Base-by-base conservation (phyloP, 306 rosid species). In the Carpinus viminea region DNA sequence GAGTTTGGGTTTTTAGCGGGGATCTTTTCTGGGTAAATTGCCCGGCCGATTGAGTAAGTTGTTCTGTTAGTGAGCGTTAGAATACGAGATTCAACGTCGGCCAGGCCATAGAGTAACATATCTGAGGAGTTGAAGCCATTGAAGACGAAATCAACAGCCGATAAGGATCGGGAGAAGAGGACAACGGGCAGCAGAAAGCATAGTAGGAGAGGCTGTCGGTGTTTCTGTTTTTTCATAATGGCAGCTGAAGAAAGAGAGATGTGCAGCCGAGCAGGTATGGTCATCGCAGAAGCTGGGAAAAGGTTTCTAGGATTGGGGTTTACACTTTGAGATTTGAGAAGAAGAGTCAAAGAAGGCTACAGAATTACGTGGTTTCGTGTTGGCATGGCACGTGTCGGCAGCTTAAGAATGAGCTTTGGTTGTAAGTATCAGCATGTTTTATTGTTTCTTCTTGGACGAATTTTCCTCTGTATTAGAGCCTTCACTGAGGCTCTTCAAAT, bases 121-220 rank as follows among this genome's bases (percentile, higher is more conserved):
- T 77, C 77, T 10, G 98, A 82, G 36, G 88, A 73, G 81, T 88
- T 85, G 92, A 94, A 92, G 79, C 90, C 87, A 20, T 92, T 94
- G 92, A 88, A 92, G 87, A 87, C 53, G 46, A 94, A 94, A 48
- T 94, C 96, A 2, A 78, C 8, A 74, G 97, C 75, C 2, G 65
- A 72, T 18, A 62, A 48, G 73, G 86, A 75, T 52, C 7, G 71
- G 73, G 81, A 57, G 36, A 77, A 57, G 12, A 73, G 45, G 64
- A 84, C 36, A 52, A 57, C 1, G 46, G 82, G 38, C 4, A 83
- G 73, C 9, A 83, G 81, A 8, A 83, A 82, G 4, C 83, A 13
- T 1, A 72, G 78, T 1, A 50, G 72, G 48, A 79, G 56, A 79
- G 80, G 65, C 28, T 26, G 71, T 3, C 24, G 28, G 85, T 48